phyloP scores from a whole-genome alignment of 129 eudicot genomes.

The Gnaphalium uliginosum region DNA sequence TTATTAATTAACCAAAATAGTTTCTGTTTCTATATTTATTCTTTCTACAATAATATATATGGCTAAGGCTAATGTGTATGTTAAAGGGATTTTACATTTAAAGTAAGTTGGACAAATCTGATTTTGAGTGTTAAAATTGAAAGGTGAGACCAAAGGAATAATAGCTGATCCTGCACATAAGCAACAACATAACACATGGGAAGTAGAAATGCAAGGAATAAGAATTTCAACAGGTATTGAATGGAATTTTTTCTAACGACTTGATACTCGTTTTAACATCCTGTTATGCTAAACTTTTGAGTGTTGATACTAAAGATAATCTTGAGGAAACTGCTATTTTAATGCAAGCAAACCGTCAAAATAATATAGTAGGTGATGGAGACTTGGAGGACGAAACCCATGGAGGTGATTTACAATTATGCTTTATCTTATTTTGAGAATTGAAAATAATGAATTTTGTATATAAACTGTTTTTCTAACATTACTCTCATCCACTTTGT shows the following conservation, averaged over 20 bases:
- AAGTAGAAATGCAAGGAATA: background rate
- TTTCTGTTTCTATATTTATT: no score
- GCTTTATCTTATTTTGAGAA: no score
- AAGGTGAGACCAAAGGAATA: background rate
- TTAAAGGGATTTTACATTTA: no score
- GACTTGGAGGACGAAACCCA: background rate
- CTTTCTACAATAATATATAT: no score
- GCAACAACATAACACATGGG: background rate
- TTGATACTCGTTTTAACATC: background rate
- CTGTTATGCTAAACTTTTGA: background rate
- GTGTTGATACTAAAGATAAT: background rate
- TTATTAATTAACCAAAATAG: no score
- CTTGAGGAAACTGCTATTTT: background rate
- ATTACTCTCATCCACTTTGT: no score
- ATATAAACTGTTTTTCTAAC: no score
- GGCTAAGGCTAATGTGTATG: no score
- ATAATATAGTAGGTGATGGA: background rate
- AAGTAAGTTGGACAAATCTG: background rate
- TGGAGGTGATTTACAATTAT: background rate
- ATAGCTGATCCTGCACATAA: constrained; percentile 2
- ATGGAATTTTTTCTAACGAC: background rate
- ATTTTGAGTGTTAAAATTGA: background rate
- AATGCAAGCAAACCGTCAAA: constrained; percentile 8
- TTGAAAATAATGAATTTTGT: no score
- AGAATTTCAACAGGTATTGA: background rate